phyloP scores from a whole-genome alignment of 169 alveolate species.

The Plasmodium coatneyi region DNA sequence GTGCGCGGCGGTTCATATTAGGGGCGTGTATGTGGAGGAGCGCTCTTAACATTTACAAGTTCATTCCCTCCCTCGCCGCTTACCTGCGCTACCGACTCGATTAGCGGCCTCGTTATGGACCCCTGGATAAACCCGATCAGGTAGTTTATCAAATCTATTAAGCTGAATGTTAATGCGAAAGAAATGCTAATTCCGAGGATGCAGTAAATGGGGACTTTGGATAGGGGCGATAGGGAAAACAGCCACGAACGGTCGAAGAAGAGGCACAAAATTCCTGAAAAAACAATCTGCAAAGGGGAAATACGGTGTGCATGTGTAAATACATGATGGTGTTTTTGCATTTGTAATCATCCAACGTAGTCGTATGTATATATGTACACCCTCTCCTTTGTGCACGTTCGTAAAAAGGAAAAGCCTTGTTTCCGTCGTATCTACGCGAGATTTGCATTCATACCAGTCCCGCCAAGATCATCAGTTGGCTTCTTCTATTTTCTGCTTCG shows the following conservation, averaged over 20 bases:
- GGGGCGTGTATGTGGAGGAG: background rate
- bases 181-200: constrained; percentile 94
- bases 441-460: constrained; percentile 79
- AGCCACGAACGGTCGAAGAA: constrained; percentile 93
- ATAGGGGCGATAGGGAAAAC: constrained; percentile 82
- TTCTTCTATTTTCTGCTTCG: constrained; percentile 77
- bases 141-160: constrained; percentile 93
- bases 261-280: constrained; percentile 93
- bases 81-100: constrained; percentile 91
- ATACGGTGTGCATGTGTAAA: background rate
- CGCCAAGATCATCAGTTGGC: constrained; percentile 81
- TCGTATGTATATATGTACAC: background rate
- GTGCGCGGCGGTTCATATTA: background rate
- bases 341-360: background rate
- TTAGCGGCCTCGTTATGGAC: constrained; percentile 90
- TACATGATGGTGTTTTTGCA: background rate
- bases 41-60: background rate
- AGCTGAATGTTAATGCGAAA: constrained; percentile 93
- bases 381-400: background rate
- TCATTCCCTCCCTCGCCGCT: background rate
- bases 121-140: constrained; percentile 88
- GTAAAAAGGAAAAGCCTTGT: background rate
- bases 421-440: constrained; percentile 38
- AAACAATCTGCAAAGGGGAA: constrained; percentile 78
- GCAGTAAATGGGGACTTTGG: constrained; percentile 93